A percentile compares a stretch with the other conserved stretches of the same genome.
phyloP scores from a whole-genome alignment of 2,329 filamentous ascomycete genomes.

The Penicillium sp. region DNA sequence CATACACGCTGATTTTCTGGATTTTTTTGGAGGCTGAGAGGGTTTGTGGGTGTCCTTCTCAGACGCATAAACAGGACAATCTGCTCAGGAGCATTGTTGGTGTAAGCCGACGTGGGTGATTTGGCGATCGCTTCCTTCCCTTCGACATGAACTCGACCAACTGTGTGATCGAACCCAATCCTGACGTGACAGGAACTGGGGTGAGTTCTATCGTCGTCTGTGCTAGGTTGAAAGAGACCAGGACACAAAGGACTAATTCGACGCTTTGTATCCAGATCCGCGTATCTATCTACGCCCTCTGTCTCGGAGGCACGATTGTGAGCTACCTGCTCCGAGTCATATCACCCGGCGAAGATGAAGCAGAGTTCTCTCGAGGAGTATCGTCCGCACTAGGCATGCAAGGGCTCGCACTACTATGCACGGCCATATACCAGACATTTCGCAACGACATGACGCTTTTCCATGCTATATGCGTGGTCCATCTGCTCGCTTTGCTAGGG shows the following conservation, averaged over 20 bases:
- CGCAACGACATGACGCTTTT: constrained; percentile 22
- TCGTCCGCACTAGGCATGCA: constrained; percentile 23
- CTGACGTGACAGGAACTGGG: constrained; percentile 19
- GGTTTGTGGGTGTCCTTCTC: too few species aligned
- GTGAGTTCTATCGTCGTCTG: too few species aligned
- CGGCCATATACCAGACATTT: constrained; percentile 23
- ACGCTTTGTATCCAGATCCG: too few species aligned
- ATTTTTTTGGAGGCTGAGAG: too few species aligned
- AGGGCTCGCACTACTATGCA: constrained; percentile 23
- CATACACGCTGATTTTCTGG: not conserved
- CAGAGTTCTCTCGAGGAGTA: constrained; percentile 21
- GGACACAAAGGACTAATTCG: too few species aligned
- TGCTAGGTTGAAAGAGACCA: too few species aligned
- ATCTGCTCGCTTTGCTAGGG: constrained; percentile 20
- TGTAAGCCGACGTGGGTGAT: too few species aligned
- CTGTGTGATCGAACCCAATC: constrained; percentile 20
- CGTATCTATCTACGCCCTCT: constrained; percentile 22
- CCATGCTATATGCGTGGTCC: constrained; percentile 24
- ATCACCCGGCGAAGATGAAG: constrained; percentile 19
- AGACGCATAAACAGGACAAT: not conserved
- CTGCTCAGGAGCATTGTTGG: too few species aligned
- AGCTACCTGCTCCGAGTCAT: constrained; percentile 20
- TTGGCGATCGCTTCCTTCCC: too few species aligned
- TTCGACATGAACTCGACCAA: constrained; percentile 19
- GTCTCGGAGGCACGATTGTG: constrained; percentile 20